A percentile compares a stretch with the other conserved stretches of the same genome.
Conservation (phyloP, 1,284 basidiomycete genomes). For the Ceratorhiza oryzae-sativae region DNA sequence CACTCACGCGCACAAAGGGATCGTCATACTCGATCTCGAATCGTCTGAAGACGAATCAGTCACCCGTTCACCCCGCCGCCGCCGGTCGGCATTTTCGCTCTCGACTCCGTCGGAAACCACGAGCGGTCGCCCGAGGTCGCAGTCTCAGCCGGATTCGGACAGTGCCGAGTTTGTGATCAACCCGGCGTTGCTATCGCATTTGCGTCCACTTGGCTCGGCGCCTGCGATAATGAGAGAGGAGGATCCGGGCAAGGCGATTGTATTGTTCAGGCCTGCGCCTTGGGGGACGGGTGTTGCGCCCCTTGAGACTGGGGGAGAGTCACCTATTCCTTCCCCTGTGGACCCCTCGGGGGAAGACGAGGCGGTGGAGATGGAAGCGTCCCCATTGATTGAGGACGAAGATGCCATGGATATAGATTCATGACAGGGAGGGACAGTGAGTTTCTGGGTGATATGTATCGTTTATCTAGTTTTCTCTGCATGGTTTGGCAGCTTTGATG, state of each 20-base stretch:
- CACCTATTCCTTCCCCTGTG: conserved; percentile 2
- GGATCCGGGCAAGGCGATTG: conserved; percentile 59
- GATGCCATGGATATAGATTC: conserved; percentile 66
- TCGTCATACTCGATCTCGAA: conserved; percentile 68
- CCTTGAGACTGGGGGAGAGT: conserved; percentile 28
- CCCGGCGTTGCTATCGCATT: conserved; percentile 42
- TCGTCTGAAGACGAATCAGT: conserved; percentile 55
- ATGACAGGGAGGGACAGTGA: conserved; percentile 48
- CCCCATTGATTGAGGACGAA: conserved; percentile 49
- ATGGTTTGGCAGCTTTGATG: neutral
- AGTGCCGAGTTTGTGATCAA: conserved; percentile 59
- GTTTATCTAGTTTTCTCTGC: neutral
- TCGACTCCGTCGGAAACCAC: neutral
- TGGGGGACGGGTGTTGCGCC: conserved; percentile 42
- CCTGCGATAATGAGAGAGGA: conserved; percentile 42
- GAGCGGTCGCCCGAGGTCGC: conserved; percentile 18
- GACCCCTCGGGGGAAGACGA: conserved; percentile 32
- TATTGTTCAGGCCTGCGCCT: conserved; percentile 62
- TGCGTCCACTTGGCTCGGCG: conserved; percentile 40
- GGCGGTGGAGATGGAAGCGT: conserved; percentile 39
- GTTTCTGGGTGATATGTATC: neutral
- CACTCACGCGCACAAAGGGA: conserved; percentile 52
- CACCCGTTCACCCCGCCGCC: conserved; percentile 44
- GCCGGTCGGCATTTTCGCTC: conserved; percentile 22
- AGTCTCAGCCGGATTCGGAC: conserved; percentile 50